These are phyloP conservation scores for Backusella liffmaniae DNA, from an alignment of 192 early-diverging fungal genomes.

Conservation along the genomic window DNA sequence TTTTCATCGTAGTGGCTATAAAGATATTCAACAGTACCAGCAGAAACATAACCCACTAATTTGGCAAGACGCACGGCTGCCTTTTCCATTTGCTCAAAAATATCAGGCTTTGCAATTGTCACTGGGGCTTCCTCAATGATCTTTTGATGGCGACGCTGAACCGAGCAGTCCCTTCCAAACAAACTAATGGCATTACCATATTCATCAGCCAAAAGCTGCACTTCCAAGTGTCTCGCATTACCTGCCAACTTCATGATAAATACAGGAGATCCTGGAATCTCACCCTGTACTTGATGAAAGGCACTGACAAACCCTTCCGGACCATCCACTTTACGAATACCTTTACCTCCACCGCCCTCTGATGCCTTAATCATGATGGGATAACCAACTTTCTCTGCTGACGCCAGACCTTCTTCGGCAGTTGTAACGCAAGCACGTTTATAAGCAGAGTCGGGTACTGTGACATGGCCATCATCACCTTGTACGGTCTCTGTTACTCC, in stretches of 20 bases:
- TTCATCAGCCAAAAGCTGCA: slow-evolving; percentile 92
- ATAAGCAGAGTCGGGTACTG: slow-evolving; percentile 81
- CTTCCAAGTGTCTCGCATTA: slow-evolving; percentile 93
- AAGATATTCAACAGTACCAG: slow-evolving; percentile 96
- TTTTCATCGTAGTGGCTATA: slow-evolving; percentile 83
- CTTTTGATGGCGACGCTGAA: slow-evolving; percentile 98
- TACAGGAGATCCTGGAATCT: slow-evolving; percentile 95
- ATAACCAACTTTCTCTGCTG: slow-evolving; percentile 89
- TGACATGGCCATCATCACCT: slow-evolving; percentile 71
- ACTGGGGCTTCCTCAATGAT: slow-evolving; percentile 98
- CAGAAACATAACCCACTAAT: slow-evolving; percentile 91
- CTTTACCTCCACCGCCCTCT: slow-evolving; percentile 98
- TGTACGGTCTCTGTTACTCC: slow-evolving; percentile 72
- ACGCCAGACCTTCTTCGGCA: slow-evolving; percentile 80
- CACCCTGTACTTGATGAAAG: slow-evolving; percentile 88
- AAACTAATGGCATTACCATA: slow-evolving; percentile 98
- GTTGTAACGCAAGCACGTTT: slow-evolving; percentile 81
- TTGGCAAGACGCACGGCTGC: slow-evolving; percentile 94
- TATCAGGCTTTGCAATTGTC: slow-evolving; percentile 72
- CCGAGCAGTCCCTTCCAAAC: slow-evolving; percentile 97
- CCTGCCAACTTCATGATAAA: slow-evolving; percentile 97
- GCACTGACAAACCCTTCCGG: slow-evolving; percentile 68
- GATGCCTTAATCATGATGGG: slow-evolving; percentile 99
- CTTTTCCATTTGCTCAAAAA: slow-evolving; percentile 89
- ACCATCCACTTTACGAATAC: slow-evolving; percentile 92